phyloP scores from a whole-genome alignment of 306 rosid species.

The Trifolium dubium region DNA sequence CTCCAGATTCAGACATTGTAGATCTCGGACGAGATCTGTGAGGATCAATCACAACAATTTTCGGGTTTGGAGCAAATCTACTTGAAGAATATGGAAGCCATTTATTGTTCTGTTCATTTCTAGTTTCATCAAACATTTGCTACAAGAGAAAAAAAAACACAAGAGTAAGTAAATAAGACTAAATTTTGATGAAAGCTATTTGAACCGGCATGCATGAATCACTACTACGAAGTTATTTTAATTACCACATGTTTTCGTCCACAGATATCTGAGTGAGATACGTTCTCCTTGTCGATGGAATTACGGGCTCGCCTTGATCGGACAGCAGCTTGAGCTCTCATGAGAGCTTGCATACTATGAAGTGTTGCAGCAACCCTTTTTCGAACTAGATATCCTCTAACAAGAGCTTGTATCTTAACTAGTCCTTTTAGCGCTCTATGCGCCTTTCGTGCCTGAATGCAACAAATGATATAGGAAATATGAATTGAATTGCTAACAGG shows the following conservation, averaged over 20 bases:
- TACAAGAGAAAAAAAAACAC: conserved; percentile 35
- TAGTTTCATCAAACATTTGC: conserved; percentile 68
- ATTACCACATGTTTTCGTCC: conserved; percentile 58
- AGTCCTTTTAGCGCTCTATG: conserved; percentile 78
- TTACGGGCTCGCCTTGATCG: conserved; percentile 76
- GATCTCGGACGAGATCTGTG: conserved; percentile 55
- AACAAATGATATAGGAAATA: not conserved
- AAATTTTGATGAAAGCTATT: not conserved
- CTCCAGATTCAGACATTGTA: conserved; percentile 62
- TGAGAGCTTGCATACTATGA: conserved; percentile 84
- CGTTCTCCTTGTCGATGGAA: conserved; percentile 66
- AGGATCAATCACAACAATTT: not conserved
- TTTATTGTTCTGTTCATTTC: conserved; percentile 62
- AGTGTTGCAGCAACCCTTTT: conserved; percentile 86
- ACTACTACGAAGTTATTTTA: not conserved
- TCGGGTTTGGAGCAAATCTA: not conserved
- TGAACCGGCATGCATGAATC: not conserved
- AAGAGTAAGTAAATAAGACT: not conserved
- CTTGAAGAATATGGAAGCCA: conserved; percentile 55
- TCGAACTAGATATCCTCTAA: conserved; percentile 81
- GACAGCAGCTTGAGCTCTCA: conserved; percentile 73
- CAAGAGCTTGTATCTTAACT: conserved; percentile 89
- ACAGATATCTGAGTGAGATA: conserved; percentile 42
- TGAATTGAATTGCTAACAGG: not conserved
- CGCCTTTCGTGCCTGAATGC: conserved; percentile 81